Evolutionary conservation across 768 basidiomycete species (phyloP), one percentile per base, ranked within the genome.

Genomic region (Glaciozyma antarctica): DNA sequence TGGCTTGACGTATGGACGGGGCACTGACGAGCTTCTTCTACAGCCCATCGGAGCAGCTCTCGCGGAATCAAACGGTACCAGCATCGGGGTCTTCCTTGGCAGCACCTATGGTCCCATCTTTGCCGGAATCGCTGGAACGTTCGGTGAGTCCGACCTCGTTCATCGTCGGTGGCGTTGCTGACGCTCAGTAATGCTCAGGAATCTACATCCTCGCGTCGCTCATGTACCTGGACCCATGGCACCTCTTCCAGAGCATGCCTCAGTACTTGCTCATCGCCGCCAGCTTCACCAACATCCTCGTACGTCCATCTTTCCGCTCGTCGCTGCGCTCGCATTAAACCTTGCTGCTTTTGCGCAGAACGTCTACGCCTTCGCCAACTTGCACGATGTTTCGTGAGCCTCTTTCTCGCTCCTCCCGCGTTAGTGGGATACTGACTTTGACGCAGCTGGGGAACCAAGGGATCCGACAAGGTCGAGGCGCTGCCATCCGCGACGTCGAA

Each of bases 281-380:
- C 1, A 89, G 87, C 72, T 94, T 94, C 79, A 92, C 87, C 44
- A 97, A 95, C 75, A 86, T 98, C 53, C 82, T 75, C 26, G 65
- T 66, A 15, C 32, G 62, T 43, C 24, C 5, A 28, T 41, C 26
- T 43, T 7, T 41, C 13, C 38, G 38, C 38, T 8, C 16, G 4
- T 22, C 45, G 0, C 28, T 45, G 45, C 8, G 15, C 1, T 6
- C 0, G 5, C 38, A 21, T 5, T 5, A 2, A 8, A 48, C 19
- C 52, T 58, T 34, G 54, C 43, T 38, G 22, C 17, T 8, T 12
- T 15, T 30, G 24, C 32, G 24, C 45, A 69, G 68, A 94, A 94
- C 77, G 88, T 93, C 45, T 97, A 97, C 75, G 92, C 93, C 1
- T 97, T 97, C 81, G 95, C 91, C 78, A 95, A 95, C 78, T 79